Base-by-base conservation (phyloP, 1,284 basidiomycete genomes). In the Lentinula novae-zelandiae region DNA sequence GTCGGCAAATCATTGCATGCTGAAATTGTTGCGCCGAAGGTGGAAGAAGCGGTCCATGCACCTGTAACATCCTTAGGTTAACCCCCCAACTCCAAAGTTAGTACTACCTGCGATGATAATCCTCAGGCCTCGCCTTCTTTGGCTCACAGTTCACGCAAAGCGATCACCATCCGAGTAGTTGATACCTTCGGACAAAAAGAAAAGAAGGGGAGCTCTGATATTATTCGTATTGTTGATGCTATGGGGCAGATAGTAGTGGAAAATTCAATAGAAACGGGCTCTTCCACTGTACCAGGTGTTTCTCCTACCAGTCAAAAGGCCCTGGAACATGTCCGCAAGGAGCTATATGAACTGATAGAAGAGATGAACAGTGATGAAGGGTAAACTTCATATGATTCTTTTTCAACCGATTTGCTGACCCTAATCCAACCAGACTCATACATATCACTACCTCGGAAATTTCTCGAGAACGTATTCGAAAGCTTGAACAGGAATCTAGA, bases 141-240 rank as follows among this genome's bases (percentile, higher is more conserved):
- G 31, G 70, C 70, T 46, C 73, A 73, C 36, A 78, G 73, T 57
- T 68, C 72, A 57, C 75, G 77, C 33, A 82, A 77, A 65, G 75
- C 78, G 0, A 78, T 81, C 8, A 76, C 75, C 53, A 79, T 91
- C 36, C 81, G 86, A 51, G 64, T 87, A 22, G 71, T 87, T 27
- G 85, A 87, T 69, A 82, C 82, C 12, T 87, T 78, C 67, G 85
- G 85, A 13, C 74, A 79, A 42, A 56, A 53, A 13, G 58, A 57
- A 44, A 56, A 54, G n/a, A 12, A 61, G n/a, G 57, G 57, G 48
- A 57, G 61, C 46, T 40, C 33, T 57, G 78, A 70, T 66, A 81
- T 77, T 65, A 76, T 89, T 44, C 81, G 85, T 48, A 74, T 90
- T 49, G 79, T 89, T 38, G 88, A 91, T 68, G 84, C 85, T 1